A percentile compares a stretch with the other conserved stretches of the same genome.
These are phyloP conservation scores for Ophiocordyceps camponoti-leonardi DNA, from an alignment of 2,329 filamentous ascomycete genomes.

Conservation along the genomic window DNA sequence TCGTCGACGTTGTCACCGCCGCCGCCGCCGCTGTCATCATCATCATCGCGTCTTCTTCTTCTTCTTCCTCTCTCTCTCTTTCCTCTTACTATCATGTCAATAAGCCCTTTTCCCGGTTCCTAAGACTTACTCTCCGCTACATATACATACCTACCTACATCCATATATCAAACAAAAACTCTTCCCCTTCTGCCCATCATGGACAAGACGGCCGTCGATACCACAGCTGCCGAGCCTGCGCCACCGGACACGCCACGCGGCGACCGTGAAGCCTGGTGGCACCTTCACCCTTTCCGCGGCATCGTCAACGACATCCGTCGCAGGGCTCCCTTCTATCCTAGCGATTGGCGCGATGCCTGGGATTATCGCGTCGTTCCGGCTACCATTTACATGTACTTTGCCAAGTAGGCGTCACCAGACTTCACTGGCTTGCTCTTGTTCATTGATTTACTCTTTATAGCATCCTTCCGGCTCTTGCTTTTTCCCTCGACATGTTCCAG, in stretches of 20 bases:
- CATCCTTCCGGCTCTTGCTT: constrained; percentile 73
- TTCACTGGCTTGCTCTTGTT: background rate
- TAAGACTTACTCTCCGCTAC: too few species aligned
- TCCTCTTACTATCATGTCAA: too few species aligned
- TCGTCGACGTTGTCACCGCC: too few species aligned
- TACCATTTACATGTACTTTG: constrained; percentile 89
- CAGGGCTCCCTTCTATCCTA: constrained; percentile 59
- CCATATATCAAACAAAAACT: too few species aligned
- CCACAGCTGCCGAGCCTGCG: background rate
- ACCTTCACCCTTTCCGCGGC: constrained; percentile 55
- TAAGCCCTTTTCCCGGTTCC: too few species aligned
- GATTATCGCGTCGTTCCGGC: constrained; percentile 78
- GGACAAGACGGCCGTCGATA: background rate
- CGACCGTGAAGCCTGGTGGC: constrained; percentile 44
- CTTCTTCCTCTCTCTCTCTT: too few species aligned
- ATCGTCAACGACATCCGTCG: constrained; percentile 66
- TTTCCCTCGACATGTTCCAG: constrained; percentile 85
- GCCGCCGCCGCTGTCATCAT: too few species aligned
- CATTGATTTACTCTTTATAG: constrained; percentile 22
- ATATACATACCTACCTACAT: too few species aligned
- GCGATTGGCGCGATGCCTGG: constrained; percentile 77
- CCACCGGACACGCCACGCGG: background rate
- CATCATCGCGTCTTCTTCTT: background rate
- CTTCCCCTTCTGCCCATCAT: background rate
- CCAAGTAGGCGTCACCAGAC: constrained; percentile 44